Conservation (phyloP, 2,329 filamentous ascomycete species). For the Penicillium brasilianum region DNA sequence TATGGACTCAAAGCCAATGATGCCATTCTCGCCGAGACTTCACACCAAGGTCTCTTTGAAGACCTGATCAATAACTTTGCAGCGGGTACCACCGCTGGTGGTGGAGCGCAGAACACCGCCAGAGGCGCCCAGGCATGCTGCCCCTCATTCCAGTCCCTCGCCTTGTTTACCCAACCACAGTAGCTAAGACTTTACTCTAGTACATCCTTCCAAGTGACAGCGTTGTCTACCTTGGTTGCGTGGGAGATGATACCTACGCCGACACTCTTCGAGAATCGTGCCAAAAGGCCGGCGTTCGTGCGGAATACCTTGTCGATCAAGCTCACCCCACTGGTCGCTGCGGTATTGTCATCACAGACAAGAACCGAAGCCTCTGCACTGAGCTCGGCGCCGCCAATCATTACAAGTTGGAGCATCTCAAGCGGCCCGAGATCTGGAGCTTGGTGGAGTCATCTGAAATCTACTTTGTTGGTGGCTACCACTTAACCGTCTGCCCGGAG, state of each 20-base stretch:
- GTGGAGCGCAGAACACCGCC: background rate
- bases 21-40: background rate
- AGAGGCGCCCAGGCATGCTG: background rate
- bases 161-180: too few species aligned
- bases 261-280: background rate
- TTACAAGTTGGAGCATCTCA: background rate
- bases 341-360: background rate
- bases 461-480: slow-evolving; percentile 1
- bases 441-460: background rate
- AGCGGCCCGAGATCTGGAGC: background rate
- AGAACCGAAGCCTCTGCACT: background rate
- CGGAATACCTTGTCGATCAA: background rate
- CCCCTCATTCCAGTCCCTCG: background rate
- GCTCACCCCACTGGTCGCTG: background rate
- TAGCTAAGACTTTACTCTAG: background rate
- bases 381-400: background rate
- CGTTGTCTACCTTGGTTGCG: background rate
- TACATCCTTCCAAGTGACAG: background rate
- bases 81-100: background rate
- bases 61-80: background rate
- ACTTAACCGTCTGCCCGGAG: background rate
- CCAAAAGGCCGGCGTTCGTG: background rate
- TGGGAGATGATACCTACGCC: background rate
- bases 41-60: background rate
- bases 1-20: background rate